These are phyloP conservation scores for Scheffersomyces insectosa DNA, from an alignment of 1,139 yeast genomes.

Conservation along the genomic window DNA sequence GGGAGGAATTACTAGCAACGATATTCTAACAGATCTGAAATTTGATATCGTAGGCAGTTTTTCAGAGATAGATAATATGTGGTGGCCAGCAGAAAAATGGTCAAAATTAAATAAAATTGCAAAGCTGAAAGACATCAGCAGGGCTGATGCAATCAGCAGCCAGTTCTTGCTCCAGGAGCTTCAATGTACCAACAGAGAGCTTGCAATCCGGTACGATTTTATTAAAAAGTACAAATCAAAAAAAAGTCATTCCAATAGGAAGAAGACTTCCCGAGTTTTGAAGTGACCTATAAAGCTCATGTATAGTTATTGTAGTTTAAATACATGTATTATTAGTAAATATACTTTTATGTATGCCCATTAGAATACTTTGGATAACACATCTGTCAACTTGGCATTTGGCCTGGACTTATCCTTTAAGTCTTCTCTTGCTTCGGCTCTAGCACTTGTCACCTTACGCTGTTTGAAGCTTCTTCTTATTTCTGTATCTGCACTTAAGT, in stretches of 20 bases:
- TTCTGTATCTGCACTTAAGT: constrained; percentile 21
- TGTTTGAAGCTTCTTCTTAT: constrained; percentile 62
- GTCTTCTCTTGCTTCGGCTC: constrained; percentile 60
- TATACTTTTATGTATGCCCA: neutral
- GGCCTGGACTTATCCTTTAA: constrained; percentile 49
- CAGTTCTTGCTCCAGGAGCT: constrained; percentile 8
- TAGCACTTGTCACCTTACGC: constrained; percentile 59
- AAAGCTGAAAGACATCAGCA: constrained; percentile 11
- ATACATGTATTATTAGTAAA: neutral
- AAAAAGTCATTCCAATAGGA: neutral
- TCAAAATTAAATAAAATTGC: constrained; percentile 12
- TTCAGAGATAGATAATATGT: too few relatives aligned
- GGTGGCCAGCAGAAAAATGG: constrained; percentile 11
- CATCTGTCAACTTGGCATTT: constrained; percentile 44
- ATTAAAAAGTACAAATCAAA: neutral
- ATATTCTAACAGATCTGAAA: too few relatives aligned
- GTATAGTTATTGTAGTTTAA: neutral
- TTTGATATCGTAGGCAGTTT: too few relatives aligned
- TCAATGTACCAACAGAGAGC: constrained; percentile 7
- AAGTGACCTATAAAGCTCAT: neutral
- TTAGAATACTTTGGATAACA: constrained; percentile 37
- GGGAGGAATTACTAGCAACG: too few relatives aligned
- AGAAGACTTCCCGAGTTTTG: too few relatives aligned
- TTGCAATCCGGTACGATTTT: neutral
- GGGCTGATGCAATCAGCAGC: constrained; percentile 15